phyloP scores from a whole-genome alignment of 2,329 filamentous ascomycete species.

The Ophidiomyces ophidiicola region DNA sequence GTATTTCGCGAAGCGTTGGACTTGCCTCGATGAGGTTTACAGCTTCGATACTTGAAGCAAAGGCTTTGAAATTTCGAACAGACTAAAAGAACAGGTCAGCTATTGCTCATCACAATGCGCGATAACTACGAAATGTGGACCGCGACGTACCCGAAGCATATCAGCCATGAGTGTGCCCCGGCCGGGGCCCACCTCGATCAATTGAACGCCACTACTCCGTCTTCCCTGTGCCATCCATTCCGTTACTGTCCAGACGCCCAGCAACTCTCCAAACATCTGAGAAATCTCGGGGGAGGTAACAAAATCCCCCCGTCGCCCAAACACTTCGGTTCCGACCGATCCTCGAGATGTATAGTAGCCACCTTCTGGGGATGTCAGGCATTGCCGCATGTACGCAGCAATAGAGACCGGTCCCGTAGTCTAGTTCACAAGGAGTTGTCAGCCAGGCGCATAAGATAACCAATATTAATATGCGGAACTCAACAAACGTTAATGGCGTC shows the following conservation, averaged over 20 bases:
- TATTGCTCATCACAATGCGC: background rate
- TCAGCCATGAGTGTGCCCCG: conserved; percentile 96
- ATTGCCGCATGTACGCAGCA: conserved; percentile 96
- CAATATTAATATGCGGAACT: background rate
- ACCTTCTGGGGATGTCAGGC: conserved; percentile 75
- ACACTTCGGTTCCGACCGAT: conserved; percentile 57
- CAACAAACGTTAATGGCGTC: conserved; percentile 66
- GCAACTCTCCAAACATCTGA: conserved; percentile 86
- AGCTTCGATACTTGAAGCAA: conserved; percentile 66
- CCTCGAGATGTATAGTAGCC: conserved; percentile 83
- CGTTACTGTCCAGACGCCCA: conserved; percentile 88
- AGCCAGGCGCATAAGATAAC: conserved; percentile 1
- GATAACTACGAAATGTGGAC: no score
- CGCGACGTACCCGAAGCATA: conserved; percentile 63
- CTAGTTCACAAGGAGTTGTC: conserved; percentile 30
- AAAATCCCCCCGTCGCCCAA: conserved; percentile 88
- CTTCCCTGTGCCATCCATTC: conserved; percentile 92
- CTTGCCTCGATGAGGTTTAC: conserved; percentile 96
- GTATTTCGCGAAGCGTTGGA: conserved; percentile 58
- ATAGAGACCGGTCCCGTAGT: conserved; percentile 83
- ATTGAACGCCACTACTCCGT: conserved; percentile 60
- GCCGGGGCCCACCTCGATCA: conserved; percentile 90
- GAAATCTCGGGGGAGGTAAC: conserved; percentile 96
- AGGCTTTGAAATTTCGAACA: conserved; percentile 66
- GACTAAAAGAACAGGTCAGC: conserved; percentile 45